phyloP scores from a whole-genome alignment of 2,329 filamentous ascomycete genomes.

The Curvularia eragrostidis region DNA sequence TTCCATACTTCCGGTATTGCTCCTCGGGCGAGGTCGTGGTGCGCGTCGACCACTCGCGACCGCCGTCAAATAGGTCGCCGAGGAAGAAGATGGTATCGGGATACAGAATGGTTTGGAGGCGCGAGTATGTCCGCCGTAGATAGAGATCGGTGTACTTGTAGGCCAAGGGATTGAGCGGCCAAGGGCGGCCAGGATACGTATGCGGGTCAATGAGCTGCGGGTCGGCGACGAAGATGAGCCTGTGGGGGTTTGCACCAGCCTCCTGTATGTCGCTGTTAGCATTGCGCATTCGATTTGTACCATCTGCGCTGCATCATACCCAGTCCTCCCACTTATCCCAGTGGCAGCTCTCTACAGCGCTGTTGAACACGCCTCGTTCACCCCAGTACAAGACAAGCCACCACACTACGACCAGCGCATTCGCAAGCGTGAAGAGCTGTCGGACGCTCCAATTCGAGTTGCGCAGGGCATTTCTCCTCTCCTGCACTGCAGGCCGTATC shows the following conservation, averaged over 20 bases:
- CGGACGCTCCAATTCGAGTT: slow-evolving; percentile 34
- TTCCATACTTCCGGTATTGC: slow-evolving; percentile 77
- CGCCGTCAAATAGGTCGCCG: slow-evolving; percentile 94
- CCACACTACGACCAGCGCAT: slow-evolving; percentile 74
- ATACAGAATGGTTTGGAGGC: slow-evolving; percentile 75
- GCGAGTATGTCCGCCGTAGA: slow-evolving; percentile 79
- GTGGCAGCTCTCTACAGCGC: slow-evolving; percentile 72
- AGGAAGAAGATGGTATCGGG: slow-evolving; percentile 91
- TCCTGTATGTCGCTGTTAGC: slow-evolving; percentile 64
- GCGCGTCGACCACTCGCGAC: slow-evolving; percentile 87
- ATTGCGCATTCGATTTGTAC: neutral
- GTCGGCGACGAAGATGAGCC: slow-evolving; percentile 83
- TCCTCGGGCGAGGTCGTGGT: slow-evolving; percentile 62
- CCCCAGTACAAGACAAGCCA: slow-evolving; percentile 80
- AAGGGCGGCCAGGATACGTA: slow-evolving; percentile 86
- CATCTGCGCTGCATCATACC: slow-evolving; percentile 59
- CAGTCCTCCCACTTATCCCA: slow-evolving; percentile 94
- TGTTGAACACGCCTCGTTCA: slow-evolving; percentile 78
- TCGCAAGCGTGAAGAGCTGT: slow-evolving; percentile 37
- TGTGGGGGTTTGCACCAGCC: slow-evolving; percentile 77
- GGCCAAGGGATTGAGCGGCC: slow-evolving; percentile 72
- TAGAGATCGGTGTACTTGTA: slow-evolving; percentile 86
- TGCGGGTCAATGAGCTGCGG: slow-evolving; percentile 93
- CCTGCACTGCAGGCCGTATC: slow-evolving; percentile 33
- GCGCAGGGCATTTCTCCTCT: slow-evolving; percentile 18